phyloP scores from a whole-genome alignment of 352 stramenopile species.

The Phytophthora colocasiae region DNA sequence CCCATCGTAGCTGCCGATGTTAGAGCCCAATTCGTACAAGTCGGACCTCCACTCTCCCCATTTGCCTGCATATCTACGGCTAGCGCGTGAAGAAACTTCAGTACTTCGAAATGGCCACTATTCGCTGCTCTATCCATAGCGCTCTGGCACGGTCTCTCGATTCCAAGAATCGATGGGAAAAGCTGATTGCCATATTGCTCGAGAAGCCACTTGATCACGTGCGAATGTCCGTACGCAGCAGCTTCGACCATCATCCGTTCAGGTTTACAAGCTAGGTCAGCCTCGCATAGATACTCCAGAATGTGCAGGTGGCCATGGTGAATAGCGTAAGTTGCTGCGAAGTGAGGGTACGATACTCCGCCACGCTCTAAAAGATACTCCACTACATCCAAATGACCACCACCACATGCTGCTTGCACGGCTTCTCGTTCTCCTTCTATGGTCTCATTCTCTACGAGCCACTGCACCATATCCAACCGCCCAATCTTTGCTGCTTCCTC shows the following conservation, averaged over 20 bases:
- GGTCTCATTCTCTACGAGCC: slow-evolving; percentile 8
- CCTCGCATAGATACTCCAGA: too few species aligned
- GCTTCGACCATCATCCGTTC: not conserved
- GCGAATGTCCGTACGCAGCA: slow-evolving; percentile 10
- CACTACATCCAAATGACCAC: slow-evolving; percentile 8
- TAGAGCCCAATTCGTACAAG: slow-evolving; percentile 11
- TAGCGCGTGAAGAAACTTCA: slow-evolving; percentile 13
- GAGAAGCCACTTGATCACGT: slow-evolving; percentile 19
- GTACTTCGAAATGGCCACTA: slow-evolving; percentile 14
- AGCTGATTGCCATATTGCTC: slow-evolving; percentile 8
- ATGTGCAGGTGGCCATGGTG: too few species aligned
- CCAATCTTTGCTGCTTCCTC: slow-evolving; percentile 13
- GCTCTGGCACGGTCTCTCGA: not conserved
- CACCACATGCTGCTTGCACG: slow-evolving; percentile 1
- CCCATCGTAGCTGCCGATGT: slow-evolving; percentile 1
- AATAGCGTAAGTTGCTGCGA: too few species aligned
- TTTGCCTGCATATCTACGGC: slow-evolving; percentile 6
- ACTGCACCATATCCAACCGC: slow-evolving; percentile 12
- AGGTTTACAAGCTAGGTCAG: too few species aligned
- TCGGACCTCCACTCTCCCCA: slow-evolving; percentile 8
- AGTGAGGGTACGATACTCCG: too few species aligned
- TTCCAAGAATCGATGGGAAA: slow-evolving; percentile 9
- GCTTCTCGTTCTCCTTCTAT: slow-evolving; percentile 1
- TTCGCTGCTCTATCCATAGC: slow-evolving; percentile 22
- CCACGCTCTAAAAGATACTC: slow-evolving; percentile 7